Evolutionary conservation across 2,329 filamentous ascomycete species (phyloP).

Genomic region (Fusarium torreyae): DNA sequence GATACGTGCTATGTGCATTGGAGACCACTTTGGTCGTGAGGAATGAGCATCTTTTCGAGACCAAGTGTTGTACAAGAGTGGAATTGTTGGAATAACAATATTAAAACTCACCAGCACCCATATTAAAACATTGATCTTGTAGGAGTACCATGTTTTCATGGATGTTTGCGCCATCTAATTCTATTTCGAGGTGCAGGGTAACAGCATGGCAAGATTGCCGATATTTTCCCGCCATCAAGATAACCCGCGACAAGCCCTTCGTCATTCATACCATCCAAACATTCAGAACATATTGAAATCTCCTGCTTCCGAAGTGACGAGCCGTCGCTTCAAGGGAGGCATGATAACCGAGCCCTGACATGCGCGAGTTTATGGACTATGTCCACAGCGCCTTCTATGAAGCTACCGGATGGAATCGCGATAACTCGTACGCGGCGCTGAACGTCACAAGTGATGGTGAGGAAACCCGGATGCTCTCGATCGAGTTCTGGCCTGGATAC

Average conservation of each 20-base stretch:
- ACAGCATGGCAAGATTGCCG: conserved; percentile 11
- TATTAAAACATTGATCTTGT: too few relatives aligned
- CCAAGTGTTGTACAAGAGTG: too few relatives aligned
- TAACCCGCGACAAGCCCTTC: conserved; percentile 5
- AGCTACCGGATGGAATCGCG: conserved; percentile 88
- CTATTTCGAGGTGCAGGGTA: conserved; percentile 23
- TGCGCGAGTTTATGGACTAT: conserved; percentile 98
- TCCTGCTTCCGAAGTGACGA: conserved; percentile 38
- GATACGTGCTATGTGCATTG: too few relatives aligned
- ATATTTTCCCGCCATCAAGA: conserved; percentile 25
- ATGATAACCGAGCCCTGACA: conserved; percentile 61
- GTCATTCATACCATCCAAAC: conserved; percentile 1
- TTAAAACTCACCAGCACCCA: too few relatives aligned
- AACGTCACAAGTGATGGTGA: conserved; percentile 86
- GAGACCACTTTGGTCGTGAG: too few relatives aligned
- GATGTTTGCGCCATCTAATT: too few relatives aligned
- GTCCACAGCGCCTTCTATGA: conserved; percentile 92
- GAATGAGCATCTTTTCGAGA: too few relatives aligned
- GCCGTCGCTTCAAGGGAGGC: conserved; percentile 38
- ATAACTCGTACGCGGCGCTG: conserved; percentile 91
- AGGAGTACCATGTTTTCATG: too few relatives aligned
- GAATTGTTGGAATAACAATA: too few relatives aligned
- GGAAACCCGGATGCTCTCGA: conserved; percentile 31
- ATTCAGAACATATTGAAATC: neutral
- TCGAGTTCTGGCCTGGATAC: conserved; percentile 23